Conservation (phyloP, 2,329 filamentous ascomycete genomes). For the Colletotrichum cuscutae region DNA sequence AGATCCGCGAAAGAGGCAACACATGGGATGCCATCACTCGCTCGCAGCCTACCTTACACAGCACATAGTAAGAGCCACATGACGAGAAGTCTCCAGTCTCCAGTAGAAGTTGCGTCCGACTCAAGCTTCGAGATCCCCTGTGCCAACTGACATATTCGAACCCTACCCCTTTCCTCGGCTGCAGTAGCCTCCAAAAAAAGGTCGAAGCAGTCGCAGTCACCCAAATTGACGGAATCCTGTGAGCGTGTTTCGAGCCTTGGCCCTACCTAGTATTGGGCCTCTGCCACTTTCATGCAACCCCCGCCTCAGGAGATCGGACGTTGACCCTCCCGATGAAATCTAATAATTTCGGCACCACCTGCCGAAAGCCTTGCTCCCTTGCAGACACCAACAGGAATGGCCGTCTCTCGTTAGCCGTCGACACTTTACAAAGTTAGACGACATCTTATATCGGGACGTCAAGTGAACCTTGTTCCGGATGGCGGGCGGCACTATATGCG, state of each 20-base stretch:
- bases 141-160: neutral
- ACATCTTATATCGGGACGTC: constrained; percentile 30
- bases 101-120: neutral
- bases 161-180: neutral
- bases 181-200: neutral
- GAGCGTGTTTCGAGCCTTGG: constrained; percentile 29
- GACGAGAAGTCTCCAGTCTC: neutral
- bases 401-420: neutral
- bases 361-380: constrained; percentile 8
- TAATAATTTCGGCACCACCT: constrained; percentile 10
- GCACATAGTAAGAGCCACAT: neutral
- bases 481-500: neutral
- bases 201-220: neutral
- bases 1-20: constrained; percentile 4
- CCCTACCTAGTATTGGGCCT: neutral
- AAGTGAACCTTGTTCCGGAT: constrained; percentile 21
- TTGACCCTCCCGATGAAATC: constrained; percentile 18
- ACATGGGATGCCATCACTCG: neutral
- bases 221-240: neutral
- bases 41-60: too few relatives aligned
- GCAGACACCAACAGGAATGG: neutral
- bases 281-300: constrained; percentile 20
- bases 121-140: neutral
- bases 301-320: constrained; percentile 25
- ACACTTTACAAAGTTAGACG: neutral